phyloP scores from a whole-genome alignment of 2,329 filamentous ascomycete species.

The Ascochyta pisi region DNA sequence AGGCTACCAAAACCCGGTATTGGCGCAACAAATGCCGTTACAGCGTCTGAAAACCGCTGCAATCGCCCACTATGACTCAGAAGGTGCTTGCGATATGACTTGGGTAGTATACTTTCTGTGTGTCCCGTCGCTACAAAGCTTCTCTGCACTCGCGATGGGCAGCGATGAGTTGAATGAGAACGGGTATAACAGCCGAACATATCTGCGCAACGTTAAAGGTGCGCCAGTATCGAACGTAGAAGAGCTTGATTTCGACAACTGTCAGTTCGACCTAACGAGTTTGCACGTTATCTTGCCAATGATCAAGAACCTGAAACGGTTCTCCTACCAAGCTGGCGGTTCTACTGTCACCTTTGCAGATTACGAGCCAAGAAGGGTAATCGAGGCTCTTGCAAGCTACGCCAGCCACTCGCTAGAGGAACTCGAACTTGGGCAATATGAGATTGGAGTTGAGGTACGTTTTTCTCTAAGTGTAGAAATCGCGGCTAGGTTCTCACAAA shows the following conservation, averaged over 20 bases:
- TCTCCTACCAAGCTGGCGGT: conserved; percentile 19
- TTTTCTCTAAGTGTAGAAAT: not conserved
- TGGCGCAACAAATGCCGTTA: conserved; percentile 15
- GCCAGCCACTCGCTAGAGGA: conserved; percentile 15
- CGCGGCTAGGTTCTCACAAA: not conserved
- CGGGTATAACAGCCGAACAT: not conserved
- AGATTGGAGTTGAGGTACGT: not conserved
- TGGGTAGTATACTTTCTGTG: conserved; percentile 22
- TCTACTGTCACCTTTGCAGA: conserved; percentile 1
- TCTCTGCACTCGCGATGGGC: conserved; percentile 22
- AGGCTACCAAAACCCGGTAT: conserved; percentile 13
- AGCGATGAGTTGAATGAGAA: not conserved
- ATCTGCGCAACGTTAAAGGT: not conserved
- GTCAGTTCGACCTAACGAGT: conserved; percentile 9
- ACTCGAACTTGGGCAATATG: not conserved
- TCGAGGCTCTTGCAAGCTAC: conserved; percentile 12
- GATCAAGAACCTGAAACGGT: conserved; percentile 16
- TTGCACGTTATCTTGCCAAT: conserved; percentile 12
- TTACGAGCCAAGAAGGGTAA: conserved; percentile 15
- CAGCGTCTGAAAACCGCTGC: conserved; percentile 21
- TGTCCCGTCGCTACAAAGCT: conserved; percentile 21
- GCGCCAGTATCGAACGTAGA: conserved; percentile 16
- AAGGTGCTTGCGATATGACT: conserved; percentile 2
- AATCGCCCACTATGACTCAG: conserved; percentile 17
- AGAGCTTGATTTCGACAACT: conserved; percentile 18